Evolutionary conservation across 768 basidiomycete genomes (phyloP).

Genomic region (Rhizopogon vinicolor): DNA sequence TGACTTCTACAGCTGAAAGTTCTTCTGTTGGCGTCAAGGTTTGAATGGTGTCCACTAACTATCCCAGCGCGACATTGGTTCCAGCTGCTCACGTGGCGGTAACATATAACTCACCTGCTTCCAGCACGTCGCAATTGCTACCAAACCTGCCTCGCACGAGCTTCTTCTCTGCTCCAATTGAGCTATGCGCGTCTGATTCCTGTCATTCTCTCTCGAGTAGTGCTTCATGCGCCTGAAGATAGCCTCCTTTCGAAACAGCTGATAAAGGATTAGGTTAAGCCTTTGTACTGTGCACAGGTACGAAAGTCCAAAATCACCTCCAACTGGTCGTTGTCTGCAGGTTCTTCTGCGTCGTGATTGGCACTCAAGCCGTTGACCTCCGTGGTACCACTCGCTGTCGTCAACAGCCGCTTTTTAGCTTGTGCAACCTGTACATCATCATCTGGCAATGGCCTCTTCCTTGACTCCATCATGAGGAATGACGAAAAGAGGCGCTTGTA

Average conservation of each 20-base stretch:
- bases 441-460: constrained; percentile 54
- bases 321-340: constrained; percentile 50
- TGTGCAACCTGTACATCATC: constrained; percentile 45
- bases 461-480: constrained; percentile 44
- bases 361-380: constrained; percentile 44
- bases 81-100: neutral
- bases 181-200: constrained; percentile 54
- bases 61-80: constrained; percentile 3
- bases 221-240: constrained; percentile 82
- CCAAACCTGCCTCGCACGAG: constrained; percentile 65
- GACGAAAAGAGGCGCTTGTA: constrained; percentile 9
- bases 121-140: constrained; percentile 79
- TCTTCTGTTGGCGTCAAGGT: constrained; percentile 51
- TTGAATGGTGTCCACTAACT: constrained; percentile 68
- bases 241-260: constrained; percentile 87
- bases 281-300: neutral
- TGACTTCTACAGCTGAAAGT: constrained; percentile 36
- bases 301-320: constrained; percentile 44
- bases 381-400: constrained; percentile 47
- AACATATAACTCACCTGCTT: constrained; percentile 49
- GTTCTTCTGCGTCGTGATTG: constrained; percentile 32
- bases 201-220: constrained; percentile 71
- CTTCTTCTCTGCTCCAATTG: constrained; percentile 63
- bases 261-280: constrained; percentile 13
- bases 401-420: constrained; percentile 54